These are phyloP conservation scores for Solanum chiquidenum DNA, from an alignment of 257 asterid species.

Conservation along the genomic window DNA sequence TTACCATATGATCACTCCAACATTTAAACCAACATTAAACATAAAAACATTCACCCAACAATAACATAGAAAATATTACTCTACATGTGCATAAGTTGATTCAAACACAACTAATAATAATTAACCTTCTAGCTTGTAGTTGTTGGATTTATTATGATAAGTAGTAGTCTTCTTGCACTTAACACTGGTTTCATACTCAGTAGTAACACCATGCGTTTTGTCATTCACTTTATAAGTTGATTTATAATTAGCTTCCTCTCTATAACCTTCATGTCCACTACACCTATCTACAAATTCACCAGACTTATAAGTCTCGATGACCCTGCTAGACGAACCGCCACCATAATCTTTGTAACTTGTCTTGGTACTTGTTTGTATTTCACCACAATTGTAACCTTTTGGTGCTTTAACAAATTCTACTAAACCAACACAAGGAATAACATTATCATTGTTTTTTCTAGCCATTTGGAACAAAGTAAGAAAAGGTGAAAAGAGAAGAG, in stretches of 20 bases:
- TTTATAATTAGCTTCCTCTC: constrained; percentile 2
- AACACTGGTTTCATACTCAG: constrained; percentile 10
- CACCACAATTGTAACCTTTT: neutral
- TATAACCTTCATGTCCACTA: constrained; percentile 2
- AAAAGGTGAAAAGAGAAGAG: too few species aligned
- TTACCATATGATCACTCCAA: neutral
- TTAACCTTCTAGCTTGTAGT: too few species aligned
- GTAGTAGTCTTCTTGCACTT: constrained; percentile 12
- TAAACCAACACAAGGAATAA: too few species aligned
- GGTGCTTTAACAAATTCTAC: neutral
- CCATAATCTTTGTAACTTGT: neutral
- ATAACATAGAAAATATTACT: neutral
- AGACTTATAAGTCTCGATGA: neutral
- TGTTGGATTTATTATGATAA: neutral
- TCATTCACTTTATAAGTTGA: neutral
- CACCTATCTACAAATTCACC: constrained; percentile 3
- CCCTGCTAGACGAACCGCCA: neutral
- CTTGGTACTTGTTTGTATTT: neutral
- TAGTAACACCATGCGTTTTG: neutral
- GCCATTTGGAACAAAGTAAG: too few species aligned
- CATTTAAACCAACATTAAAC: neutral
- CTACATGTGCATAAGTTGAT: neutral
- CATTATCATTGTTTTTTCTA: too few species aligned
- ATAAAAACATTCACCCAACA: neutral
- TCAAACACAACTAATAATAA: too few species aligned